Evolutionary conservation across 495 filamentous ascomycete species (phyloP), one percentile per base, ranked within the genome.

Genomic region (Penicillium maclennaniae): DNA sequence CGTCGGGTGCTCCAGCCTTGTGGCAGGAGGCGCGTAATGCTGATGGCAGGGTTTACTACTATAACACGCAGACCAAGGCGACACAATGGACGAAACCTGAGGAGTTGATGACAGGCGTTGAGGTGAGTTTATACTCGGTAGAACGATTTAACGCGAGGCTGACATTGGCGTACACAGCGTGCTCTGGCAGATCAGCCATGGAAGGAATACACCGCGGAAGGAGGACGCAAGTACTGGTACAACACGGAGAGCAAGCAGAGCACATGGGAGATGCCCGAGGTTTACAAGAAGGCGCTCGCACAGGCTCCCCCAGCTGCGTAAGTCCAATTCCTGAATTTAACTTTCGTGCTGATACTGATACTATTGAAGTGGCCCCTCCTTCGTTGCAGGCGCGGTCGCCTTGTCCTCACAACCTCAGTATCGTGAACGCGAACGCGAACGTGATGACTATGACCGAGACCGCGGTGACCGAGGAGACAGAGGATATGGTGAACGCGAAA

Each of bases 51-150:
- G 75, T 84, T n/a, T 98, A 98, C 71, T 98, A 95, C 66, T 96
- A 91, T 74, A 95, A 97, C 69, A 72, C 83, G 4, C 73, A 85
- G 54, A 96, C 91, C 5, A 92, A 93, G 63, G 86, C 77, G 28
- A 97, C 92, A 27, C 87, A 91, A 83, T 98, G 93, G 93, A 85
- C 83, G 37, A 97, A 96, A 71, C 93, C 93, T 17, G 78, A 83
- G 56, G 95, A 92, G 38, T 68, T 97, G 69, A 93, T 96, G 91
- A 88, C 82, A 1, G 82, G 82, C 10, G 84, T 86, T 23, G 92
- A 96, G 83, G 92, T 95, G 70, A 58, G 80, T 72, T 43, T 21
- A 8, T 20, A 10, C 25, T 19, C 19, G 17, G 20, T 34, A 17
- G 14, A 28, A 20, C 31, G 54, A 16, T 49, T 14, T 39, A 48